phyloP scores from a whole-genome alignment of 164 flowering plant genomes.

The Hamamelis virginiana region DNA sequence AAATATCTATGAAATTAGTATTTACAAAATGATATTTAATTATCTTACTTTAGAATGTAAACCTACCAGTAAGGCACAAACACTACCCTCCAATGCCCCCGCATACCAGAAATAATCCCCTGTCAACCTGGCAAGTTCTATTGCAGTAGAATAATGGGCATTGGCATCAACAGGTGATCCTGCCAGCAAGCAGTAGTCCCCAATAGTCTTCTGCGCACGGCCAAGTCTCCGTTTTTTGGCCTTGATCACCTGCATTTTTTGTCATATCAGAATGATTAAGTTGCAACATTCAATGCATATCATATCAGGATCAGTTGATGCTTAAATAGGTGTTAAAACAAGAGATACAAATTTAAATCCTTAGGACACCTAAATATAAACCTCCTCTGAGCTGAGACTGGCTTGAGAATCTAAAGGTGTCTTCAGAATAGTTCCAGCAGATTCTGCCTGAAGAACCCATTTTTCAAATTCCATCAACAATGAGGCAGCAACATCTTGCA shows the following conservation, averaged over 20 bases:
- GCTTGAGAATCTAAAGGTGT: slow-evolving; percentile 99
- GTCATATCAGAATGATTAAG: slow-evolving; percentile 6
- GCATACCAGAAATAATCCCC: slow-evolving; percentile 98
- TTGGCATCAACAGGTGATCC: slow-evolving; percentile 99
- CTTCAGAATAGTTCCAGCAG: slow-evolving; percentile 92
- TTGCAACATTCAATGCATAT: slow-evolving; percentile 2
- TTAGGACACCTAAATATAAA: slow-evolving; percentile 85
- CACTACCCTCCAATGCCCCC: slow-evolving; percentile 98
- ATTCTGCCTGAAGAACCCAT: slow-evolving; percentile 97
- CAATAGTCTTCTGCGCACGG: slow-evolving; percentile 97
- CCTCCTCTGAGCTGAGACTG: slow-evolving; percentile 99
- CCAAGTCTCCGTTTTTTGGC: slow-evolving; percentile 94
- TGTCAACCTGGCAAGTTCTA: slow-evolving; percentile 93
- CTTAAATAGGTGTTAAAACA: slow-evolving; percentile 1
- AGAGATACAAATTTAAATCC: slow-evolving; percentile 29
- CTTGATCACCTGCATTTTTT: slow-evolving; percentile 75
- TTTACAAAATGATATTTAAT: not conserved
- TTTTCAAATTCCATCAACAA: slow-evolving; percentile 97
- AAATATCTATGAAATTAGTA: not conserved
- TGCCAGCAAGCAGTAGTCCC: slow-evolving; percentile 96
- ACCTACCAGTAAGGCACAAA: slow-evolving; percentile 91
- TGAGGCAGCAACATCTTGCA: slow-evolving; percentile 98
- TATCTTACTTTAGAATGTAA: slow-evolving; percentile 5
- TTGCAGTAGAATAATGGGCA: slow-evolving; percentile 94
- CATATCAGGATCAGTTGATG: not conserved